Evolutionary conservation across 1,284 basidiomycete genomes (phyloP), one percentile per base, ranked within the genome.

Genomic region (Ganoderma lingzhi): DNA sequence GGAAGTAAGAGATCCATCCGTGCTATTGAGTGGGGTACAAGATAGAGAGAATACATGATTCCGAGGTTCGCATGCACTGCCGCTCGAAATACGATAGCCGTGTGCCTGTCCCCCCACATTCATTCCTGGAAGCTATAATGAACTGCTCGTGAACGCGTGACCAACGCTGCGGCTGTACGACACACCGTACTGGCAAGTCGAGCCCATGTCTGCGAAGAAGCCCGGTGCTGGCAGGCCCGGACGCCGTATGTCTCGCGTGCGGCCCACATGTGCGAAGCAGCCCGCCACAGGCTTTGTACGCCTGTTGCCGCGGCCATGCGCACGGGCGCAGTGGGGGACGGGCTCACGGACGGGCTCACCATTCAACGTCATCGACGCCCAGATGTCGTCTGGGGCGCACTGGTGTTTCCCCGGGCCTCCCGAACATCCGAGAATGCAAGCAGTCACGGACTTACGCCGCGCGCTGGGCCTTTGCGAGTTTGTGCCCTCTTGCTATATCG

Each of bases 201-300:
- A 42, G 39, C 39, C 59, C 37, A 59, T n/a, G 45, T n/a, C 32
- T 66, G 45, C 65, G 59, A 61, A 66, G 59, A 61, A 66, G 48
- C 17, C 39, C 59, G 28, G 39, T n/a, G 59, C 10, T 30, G 39
- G 5, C 37, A 63, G 66, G 66, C 44, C 66, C 66, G 66, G 60
- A 67, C 56, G 56, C 66, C 66, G 66, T 39, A 60, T 59, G 62
- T 51, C 51, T 67, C 66, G 66, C 66, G 66, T 63, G 66, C 53
- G 53, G 32, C 53, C 62, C 66, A 63, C 55, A 59, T 67, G 66
- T 56, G 62, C 56, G 39, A 63, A 63, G n/a, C 15, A 63, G n/a
- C 28, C 32, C 48, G 48, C 32, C 53, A 30, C 39, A 41, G 39
- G n/a, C 39, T 41, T 61, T 61, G 35, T 41, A 35, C 39, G 39